A percentile compares a stretch with the other conserved stretches of the same genome.
Conservation (phyloP, 1,284 basidiomycete genomes). For the Ganoderma meredithae region DNA sequence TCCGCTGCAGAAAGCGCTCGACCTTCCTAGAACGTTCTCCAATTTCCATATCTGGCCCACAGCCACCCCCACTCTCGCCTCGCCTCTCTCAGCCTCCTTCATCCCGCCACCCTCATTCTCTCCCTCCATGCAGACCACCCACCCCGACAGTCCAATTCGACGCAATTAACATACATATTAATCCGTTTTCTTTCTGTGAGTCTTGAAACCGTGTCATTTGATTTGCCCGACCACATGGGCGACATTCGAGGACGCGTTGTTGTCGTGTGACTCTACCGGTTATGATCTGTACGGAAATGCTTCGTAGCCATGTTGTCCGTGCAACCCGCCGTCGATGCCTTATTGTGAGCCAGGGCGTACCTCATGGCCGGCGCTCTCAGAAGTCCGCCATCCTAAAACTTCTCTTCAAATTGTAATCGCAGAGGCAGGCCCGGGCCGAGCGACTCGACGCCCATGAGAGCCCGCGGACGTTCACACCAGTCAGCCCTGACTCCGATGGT, state of each 20-base stretch:
- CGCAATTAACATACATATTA: background rate
- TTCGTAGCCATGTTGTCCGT: background rate
- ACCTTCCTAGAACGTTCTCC: conserved; percentile 26
- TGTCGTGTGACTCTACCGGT: background rate
- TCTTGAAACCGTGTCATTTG: background rate
- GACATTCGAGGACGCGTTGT: background rate
- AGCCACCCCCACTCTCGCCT: conserved; percentile 4
- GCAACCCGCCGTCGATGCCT: background rate
- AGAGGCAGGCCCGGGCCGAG: too few relatives aligned
- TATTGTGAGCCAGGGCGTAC: background rate
- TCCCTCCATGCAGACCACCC: background rate
- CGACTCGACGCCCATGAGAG: conserved; percentile 5
- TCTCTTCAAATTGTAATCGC: background rate
- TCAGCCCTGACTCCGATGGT: conserved; percentile 2
- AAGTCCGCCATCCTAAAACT: background rate
- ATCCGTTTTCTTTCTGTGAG: background rate
- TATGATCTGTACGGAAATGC: background rate
- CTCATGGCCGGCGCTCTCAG: background rate
- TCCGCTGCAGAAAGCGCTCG: conserved; percentile 17
- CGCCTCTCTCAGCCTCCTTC: background rate
- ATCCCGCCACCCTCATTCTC: background rate
- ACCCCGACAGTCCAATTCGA: background rate
- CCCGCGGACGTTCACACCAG: conserved; percentile 4
- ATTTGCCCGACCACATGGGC: background rate
- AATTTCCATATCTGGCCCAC: conserved; percentile 16